Evolutionary conservation across 768 basidiomycete genomes (phyloP).

Genomic region (Rhizopogon vulgaris): DNA sequence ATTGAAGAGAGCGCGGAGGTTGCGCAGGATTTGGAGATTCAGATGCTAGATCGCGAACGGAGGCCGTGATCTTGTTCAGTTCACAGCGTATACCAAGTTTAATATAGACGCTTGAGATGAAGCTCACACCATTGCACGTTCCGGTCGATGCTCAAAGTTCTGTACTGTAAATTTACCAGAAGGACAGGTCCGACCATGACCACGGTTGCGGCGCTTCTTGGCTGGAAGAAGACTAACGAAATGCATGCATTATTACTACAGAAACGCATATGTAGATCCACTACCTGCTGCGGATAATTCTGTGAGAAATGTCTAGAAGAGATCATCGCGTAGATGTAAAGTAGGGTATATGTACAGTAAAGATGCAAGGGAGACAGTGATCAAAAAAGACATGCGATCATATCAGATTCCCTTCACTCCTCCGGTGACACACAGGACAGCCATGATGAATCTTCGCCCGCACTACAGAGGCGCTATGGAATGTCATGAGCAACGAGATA

Average conservation of each 20-base stretch:
- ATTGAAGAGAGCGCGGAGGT: slow-evolving; percentile 18
- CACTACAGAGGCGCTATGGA: slow-evolving; percentile 60
- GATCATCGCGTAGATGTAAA: background rate
- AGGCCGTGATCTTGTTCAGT: background rate
- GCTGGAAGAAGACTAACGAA: no score
- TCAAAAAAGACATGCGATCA: background rate
- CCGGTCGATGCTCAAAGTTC: no score
- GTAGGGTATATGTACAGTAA: slow-evolving; percentile 1
- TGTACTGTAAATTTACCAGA: no score
- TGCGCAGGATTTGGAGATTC: slow-evolving; percentile 20
- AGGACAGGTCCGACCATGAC: no score
- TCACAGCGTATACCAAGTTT: background rate
- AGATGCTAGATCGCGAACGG: background rate
- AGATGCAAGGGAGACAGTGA: background rate
- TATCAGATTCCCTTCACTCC: slow-evolving; percentile 41
- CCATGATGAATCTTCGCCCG: slow-evolving; percentile 57
- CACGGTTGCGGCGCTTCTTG: no score
- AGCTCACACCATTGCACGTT: background rate
- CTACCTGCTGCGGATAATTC: no score
- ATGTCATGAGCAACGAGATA: slow-evolving; percentile 7
- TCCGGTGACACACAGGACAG: slow-evolving; percentile 74
- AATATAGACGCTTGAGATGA: background rate
- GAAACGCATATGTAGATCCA: background rate
- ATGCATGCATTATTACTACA: no score
- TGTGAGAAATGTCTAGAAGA: background rate